These are phyloP conservation scores for Chaetomiaceae sp. DNA, from an alignment of 2,329 filamentous ascomycete genomes.

Conservation along the genomic window DNA sequence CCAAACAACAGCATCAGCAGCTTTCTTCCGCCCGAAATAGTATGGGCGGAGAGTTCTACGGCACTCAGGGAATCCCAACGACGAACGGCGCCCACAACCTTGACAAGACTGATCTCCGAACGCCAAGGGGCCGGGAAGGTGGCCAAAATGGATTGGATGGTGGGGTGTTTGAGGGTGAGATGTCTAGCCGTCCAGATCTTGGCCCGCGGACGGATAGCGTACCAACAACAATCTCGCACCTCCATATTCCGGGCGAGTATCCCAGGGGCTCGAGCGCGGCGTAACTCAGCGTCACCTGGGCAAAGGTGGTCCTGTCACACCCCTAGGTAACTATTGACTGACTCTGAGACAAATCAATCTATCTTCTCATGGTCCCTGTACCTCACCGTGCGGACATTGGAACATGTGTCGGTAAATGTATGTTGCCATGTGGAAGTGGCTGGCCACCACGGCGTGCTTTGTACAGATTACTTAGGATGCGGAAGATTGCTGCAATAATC, in stretches of 20 bases:
- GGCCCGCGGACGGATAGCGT: constrained; percentile 39
- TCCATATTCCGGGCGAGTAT: constrained; percentile 67
- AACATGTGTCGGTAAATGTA: too few relatives aligned
- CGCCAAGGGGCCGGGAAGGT: neutral
- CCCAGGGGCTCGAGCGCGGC: constrained; percentile 35
- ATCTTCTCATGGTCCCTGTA: neutral
- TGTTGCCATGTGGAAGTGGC: too few relatives aligned
- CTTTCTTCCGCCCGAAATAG: neutral
- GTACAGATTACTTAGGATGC: too few relatives aligned
- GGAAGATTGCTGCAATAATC: too few relatives aligned
- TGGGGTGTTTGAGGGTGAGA: neutral
- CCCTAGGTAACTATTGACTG: neutral
- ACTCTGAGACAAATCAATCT: neutral
- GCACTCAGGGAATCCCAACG: neutral
- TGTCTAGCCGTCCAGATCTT: constrained; percentile 10
- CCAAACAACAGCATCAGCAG: neutral
- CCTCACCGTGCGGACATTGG: neutral
- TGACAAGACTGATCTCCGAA: neutral
- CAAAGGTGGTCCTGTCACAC: neutral
- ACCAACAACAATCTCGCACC: constrained; percentile 55
- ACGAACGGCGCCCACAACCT: neutral
- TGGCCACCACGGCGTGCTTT: too few relatives aligned
- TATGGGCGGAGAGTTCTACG: neutral
- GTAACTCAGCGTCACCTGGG: neutral
- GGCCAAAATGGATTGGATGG: neutral